Evolutionary conservation across 169 alveolate genomes (phyloP).

Genomic region (Babesia bigemina): DNA sequence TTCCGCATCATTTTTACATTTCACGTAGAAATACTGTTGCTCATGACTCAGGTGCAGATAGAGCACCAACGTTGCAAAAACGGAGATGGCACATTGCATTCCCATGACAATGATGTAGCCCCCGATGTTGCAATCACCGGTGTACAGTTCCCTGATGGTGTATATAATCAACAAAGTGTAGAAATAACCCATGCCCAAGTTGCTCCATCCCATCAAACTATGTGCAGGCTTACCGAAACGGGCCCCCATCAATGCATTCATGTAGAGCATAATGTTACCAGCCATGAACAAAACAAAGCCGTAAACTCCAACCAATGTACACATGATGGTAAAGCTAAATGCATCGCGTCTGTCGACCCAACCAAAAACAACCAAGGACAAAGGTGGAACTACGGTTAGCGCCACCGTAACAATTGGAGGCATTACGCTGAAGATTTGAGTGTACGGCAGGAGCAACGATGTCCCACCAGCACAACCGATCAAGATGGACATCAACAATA

Average conservation of each 20-base stretch:
- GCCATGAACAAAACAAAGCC: conserved; percentile 15
- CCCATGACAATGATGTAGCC: conserved; percentile 26
- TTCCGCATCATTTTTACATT: neutral
- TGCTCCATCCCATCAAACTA: conserved; percentile 38
- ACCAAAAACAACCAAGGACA: conserved; percentile 4
- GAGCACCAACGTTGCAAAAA: conserved; percentile 11
- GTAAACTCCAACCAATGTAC: conserved; percentile 1
- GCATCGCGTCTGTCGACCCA: neutral
- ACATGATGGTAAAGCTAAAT: neutral
- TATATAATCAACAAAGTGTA: conserved; percentile 1
- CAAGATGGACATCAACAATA: conserved; percentile 1
- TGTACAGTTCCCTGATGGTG: neutral
- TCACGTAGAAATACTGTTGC: conserved; percentile 10
- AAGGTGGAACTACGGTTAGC: conserved; percentile 12
- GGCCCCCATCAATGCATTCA: conserved; percentile 38
- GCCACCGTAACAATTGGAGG: conserved; percentile 26
- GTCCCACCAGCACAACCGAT: neutral
- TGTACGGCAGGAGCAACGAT: conserved; percentile 13
- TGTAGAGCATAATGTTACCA: conserved; percentile 14
- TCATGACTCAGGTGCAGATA: conserved; percentile 20
- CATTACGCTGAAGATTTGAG: neutral
- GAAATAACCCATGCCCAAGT: conserved; percentile 34
- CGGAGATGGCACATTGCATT: conserved; percentile 13
- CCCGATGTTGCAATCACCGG: conserved; percentile 8
- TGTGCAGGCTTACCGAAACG: conserved; percentile 6